A percentile compares a stretch with the other conserved stretches of the same genome.
Evolutionary conservation across 345 rosid genomes (phyloP).

Genomic region (Melaleuca quinquenervia): DNA sequence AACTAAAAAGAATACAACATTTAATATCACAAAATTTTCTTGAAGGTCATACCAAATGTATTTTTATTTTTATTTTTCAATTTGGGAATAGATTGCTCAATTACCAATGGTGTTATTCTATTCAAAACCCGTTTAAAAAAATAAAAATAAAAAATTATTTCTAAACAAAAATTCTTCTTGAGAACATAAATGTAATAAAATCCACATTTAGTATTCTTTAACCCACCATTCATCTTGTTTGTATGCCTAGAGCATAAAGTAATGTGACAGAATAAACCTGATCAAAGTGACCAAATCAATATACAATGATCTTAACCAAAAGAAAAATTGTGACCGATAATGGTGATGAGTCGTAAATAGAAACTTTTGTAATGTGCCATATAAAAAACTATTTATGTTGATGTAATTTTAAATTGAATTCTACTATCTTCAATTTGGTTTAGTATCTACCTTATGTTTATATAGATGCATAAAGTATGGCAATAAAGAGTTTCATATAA

Average conservation of each 20-base stretch:
- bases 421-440: neutral
- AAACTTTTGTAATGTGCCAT: fast-evolving
- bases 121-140: no score
- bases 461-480: neutral
- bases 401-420: neutral
- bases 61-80: no score
- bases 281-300: neutral
- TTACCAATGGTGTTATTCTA: no score
- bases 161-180: no score
- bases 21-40: no score
- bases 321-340: neutral
- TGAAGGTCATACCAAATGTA: no score
- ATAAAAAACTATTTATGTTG: neutral
- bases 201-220: neutral
- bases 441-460: neutral
- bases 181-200: no score
- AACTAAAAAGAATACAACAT: no score
- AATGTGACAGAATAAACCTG: no score
- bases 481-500: fast-evolving
- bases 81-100: no score
- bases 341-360: neutral
- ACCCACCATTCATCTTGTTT: neutral
- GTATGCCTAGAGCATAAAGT: no score
- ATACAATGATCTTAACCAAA: neutral
- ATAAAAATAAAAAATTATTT: no score